phyloP scores from a whole-genome alignment of 345 rosid genomes.

The Melaleuca alternifolia region DNA sequence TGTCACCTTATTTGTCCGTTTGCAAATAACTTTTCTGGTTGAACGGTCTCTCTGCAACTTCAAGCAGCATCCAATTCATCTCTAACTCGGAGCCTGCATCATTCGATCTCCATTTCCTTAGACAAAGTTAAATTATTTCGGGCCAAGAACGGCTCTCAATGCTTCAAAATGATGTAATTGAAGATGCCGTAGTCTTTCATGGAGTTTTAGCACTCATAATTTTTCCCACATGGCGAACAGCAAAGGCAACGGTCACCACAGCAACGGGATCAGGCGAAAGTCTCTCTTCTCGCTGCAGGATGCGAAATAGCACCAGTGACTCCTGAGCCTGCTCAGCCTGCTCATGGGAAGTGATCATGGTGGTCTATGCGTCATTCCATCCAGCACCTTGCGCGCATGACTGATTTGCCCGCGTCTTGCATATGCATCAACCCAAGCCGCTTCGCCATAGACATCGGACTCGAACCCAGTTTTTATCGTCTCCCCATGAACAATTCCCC shows the following conservation, averaged over 20 bases:
- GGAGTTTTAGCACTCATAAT: constrained; percentile 1
- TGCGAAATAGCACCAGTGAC: constrained; percentile 24
- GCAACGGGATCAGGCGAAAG: constrained; percentile 24
- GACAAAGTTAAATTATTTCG: not conserved
- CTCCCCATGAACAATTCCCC: constrained; percentile 33
- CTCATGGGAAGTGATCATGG: constrained; percentile 40
- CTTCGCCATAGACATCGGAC: constrained; percentile 35
- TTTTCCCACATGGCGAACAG: constrained; percentile 32
- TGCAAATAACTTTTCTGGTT: rapidly evolving
- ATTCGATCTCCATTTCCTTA: not conserved
- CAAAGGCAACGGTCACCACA: constrained; percentile 29
- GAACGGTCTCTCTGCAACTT: not conserved
- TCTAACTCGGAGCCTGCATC: rapidly evolving
- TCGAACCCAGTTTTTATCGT: constrained; percentile 34
- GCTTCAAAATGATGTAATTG: not conserved
- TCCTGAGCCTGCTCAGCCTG: constrained; percentile 26
- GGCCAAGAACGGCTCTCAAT: not conserved
- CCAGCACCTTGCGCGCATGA: constrained; percentile 43
- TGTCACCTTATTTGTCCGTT: no score
- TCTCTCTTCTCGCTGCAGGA: constrained; percentile 36
- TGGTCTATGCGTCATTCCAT: constrained; percentile 40
- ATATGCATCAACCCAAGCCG: constrained; percentile 33
- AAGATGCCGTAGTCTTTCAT: not conserved
- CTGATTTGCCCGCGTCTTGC: constrained; percentile 18
- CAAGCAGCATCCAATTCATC: not conserved